Evolutionary conservation across 495 filamentous ascomycete species (phyloP).

Genomic region (Daldinia vernicosa): DNA sequence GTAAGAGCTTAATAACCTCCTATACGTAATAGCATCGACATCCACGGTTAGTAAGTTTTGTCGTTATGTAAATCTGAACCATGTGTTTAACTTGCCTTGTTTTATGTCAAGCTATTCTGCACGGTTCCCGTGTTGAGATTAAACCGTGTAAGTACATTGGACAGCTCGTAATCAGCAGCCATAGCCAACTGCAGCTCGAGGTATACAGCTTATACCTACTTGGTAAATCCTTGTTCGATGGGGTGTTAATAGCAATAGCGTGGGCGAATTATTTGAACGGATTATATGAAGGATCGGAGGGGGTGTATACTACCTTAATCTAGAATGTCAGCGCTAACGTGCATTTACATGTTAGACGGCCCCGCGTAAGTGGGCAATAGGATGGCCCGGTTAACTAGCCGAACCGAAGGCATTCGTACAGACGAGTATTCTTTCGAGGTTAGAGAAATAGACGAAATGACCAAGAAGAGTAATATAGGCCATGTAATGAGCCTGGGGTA

Average conservation of each 20-base stretch:
- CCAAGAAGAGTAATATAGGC: constrained; percentile 6
- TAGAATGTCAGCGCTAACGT: constrained; percentile 39
- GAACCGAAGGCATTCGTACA: constrained; percentile 12
- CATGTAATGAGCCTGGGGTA: constrained; percentile 2
- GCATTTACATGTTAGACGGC: constrained; percentile 29
- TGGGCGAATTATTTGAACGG: constrained; percentile 18
- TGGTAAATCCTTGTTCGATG: constrained; percentile 19
- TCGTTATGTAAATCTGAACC: not conserved
- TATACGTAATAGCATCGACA: not conserved
- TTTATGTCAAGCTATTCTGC: constrained; percentile 20
- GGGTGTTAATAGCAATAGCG: constrained; percentile 26
- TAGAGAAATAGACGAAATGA: constrained; percentile 5
- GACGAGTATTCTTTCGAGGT: constrained; percentile 3
- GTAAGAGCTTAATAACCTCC: constrained; percentile 1
- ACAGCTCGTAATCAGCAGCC: constrained; percentile 28
- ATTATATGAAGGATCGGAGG: constrained; percentile 34
- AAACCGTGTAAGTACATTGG: constrained; percentile 12
- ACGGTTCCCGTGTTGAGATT: constrained; percentile 17
- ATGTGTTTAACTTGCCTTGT: not conserved
- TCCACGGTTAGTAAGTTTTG: not conserved
- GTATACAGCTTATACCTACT: constrained; percentile 15
- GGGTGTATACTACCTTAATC: constrained; percentile 26
- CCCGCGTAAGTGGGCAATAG: constrained; percentile 37
- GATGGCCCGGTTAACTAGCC: constrained; percentile 30
- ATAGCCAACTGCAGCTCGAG: constrained; percentile 19